phyloP scores from a whole-genome alignment of 306 rosid genomes.

The Castanea sativa region DNA sequence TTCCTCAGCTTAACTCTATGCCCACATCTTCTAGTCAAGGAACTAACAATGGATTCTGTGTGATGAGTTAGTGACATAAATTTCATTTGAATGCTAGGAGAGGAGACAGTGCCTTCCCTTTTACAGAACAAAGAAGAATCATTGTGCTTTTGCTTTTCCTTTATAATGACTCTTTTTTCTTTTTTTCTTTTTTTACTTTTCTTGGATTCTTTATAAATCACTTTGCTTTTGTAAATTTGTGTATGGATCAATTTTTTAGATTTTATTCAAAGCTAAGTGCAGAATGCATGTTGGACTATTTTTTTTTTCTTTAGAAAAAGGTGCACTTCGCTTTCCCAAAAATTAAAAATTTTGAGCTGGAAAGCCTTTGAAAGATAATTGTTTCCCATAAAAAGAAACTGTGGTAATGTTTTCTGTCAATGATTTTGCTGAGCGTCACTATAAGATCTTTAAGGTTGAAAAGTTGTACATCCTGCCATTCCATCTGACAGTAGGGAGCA shows the following conservation, averaged over 20 bases:
- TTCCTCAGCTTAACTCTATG: neutral
- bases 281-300: constrained; percentile 20
- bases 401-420: neutral
- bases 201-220: constrained; percentile 66
- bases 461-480: constrained; percentile 25
- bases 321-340: constrained; percentile 31
- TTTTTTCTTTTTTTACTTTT: constrained; percentile 38
- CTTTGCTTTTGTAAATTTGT: constrained; percentile 25
- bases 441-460: constrained; percentile 29
- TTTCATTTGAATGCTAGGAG: constrained; percentile 28
- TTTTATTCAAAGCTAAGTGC: constrained; percentile 35
- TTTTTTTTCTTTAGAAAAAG: constrained; percentile 33
- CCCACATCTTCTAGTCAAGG: neutral
- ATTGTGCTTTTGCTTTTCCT: constrained; percentile 57
- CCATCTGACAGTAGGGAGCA: constrained; percentile 28
- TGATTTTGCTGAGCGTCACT: constrained; percentile 3
- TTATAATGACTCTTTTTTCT: constrained; percentile 35
- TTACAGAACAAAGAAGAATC: constrained; percentile 37
- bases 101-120: constrained; percentile 33
- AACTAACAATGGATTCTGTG: neutral
- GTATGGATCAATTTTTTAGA: constrained; percentile 15
- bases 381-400: neutral
- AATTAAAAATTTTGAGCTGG: constrained; percentile 34
- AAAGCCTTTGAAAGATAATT: constrained; percentile 25
- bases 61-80: neutral